These are phyloP conservation scores for Brassica carinata DNA, from an alignment of 345 rosid genomes.

Conservation along the genomic window DNA sequence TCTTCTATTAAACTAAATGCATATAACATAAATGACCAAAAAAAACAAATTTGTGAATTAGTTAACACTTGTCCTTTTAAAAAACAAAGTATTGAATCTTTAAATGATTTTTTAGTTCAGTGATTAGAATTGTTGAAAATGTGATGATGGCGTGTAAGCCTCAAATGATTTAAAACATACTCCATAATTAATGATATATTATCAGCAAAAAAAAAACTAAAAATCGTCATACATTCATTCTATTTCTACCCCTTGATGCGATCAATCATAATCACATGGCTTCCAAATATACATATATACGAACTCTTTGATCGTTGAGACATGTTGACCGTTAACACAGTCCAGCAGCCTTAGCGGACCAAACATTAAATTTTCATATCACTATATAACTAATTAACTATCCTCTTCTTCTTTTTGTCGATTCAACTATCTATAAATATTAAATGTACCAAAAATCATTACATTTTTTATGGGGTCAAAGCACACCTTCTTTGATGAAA, in stretches of 20 bases:
- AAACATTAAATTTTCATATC: constrained; percentile 1
- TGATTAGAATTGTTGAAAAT: background rate
- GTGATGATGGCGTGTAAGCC: background rate
- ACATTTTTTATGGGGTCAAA: constrained; percentile 29
- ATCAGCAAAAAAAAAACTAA: background rate
- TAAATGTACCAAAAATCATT: background rate
- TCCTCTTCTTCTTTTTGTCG: background rate
- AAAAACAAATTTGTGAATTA: background rate
- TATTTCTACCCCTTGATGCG: background rate
- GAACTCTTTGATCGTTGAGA: constrained; percentile 15
- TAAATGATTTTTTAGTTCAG: background rate
- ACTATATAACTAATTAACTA: background rate
- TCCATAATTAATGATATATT: background rate
- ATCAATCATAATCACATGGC: background rate
- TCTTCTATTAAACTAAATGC: background rate
- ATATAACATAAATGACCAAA: background rate
- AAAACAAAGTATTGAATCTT: background rate
- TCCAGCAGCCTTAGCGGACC: constrained; percentile 43
- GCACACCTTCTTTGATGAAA: constrained; percentile 39
- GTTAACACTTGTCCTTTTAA: background rate
- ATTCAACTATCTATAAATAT: background rate
- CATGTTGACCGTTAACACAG: constrained; percentile 34
- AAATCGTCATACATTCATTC: background rate
- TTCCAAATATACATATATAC: constrained; percentile 1
- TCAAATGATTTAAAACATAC: background rate